Conservation (phyloP, 805 yeast genomes). For the Saturnispora saitoi region DNA sequence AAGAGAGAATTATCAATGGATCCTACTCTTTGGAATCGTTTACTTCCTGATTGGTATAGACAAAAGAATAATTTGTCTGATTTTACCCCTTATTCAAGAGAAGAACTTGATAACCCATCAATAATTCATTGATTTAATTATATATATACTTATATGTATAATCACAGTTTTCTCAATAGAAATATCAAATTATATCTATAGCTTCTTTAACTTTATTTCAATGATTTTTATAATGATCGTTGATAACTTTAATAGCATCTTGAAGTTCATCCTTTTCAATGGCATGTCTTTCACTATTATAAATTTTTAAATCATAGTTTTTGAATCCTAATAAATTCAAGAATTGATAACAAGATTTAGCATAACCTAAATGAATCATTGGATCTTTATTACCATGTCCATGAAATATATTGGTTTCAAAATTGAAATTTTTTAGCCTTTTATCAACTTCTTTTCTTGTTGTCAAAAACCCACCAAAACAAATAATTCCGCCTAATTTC, state of each 20-base stretch:
- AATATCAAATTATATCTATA: not conserved
- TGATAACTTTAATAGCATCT: conserved; percentile 42
- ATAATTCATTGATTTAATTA: conserved; percentile 12
- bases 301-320: conserved; percentile 42
- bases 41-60: conserved; percentile 37
- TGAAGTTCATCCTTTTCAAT: conserved; percentile 57
- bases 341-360: conserved; percentile 34
- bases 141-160: not conserved
- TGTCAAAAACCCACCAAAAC: conserved; percentile 68
- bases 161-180: not conserved
- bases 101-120: conserved; percentile 28
- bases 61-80: conserved; percentile 24
- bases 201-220: not conserved
- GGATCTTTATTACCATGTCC: conserved; percentile 83
- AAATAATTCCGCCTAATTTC: conserved; percentile 70
- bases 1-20: conserved; percentile 42
- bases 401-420: conserved; percentile 68
- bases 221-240: not conserved
- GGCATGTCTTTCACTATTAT: conserved; percentile 59
- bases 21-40: conserved; percentile 31
- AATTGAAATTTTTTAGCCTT: conserved; percentile 33
- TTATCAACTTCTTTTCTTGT: conserved; percentile 24
- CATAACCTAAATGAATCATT: conserved; percentile 39
- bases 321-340: conserved; percentile 38
- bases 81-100: conserved; percentile 34